Evolutionary conservation across 2,329 filamentous ascomycete genomes (phyloP), one percentile per base, ranked within the genome.

Genomic region (Diaporthe helianthi): DNA sequence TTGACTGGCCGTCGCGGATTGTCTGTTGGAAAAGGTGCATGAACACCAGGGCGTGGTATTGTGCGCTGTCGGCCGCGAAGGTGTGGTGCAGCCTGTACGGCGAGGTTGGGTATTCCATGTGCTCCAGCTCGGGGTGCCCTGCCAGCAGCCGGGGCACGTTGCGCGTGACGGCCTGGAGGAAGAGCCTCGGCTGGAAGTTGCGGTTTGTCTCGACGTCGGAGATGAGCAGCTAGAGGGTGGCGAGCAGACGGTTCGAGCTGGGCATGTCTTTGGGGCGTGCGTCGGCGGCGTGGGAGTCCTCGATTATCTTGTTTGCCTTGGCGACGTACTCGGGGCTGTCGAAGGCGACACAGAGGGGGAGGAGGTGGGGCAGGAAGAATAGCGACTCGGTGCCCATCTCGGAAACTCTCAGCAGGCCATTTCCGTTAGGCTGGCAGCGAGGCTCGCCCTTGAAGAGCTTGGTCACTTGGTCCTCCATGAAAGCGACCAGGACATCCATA

Each of bases 311-410:
- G 74, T 86, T 84, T n/a, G 83, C 83, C 2, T 76, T 69, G 0
- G 69, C 61, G 17, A 84, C 76, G 31, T 85, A 78, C 4, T 71
- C 63, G 0, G 71, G 67, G 10, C 8, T 24, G 24, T 81, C 65
- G 1, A 78, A 80, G 0, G 83, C 82, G 1, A 85, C 74, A 68
- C 84, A 86, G 13, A 86, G 75, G 13, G 86, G 75, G 0, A 86
- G 78, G 0, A 87, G 75, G 73, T 86, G 85, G 72, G 84, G 85
- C 19, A 86, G 79, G 65, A 84, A 80, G 71, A 86, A 86, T 74
- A 86, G 86, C 0, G 83, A 82, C 71, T 85, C 82, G 4, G 86
- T 84, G 5, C 84, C 84, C 76, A 86, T 86, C 71, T 86, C 84
- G 0, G 83, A 86, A 0, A 83, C 82, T 55, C 36, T 38, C 36